A percentile compares a stretch with the other conserved stretches of the same genome.
These are phyloP conservation scores for Alternaria sp. DNA, from an alignment of 2,329 filamentous ascomycete species.

Conservation along the genomic window DNA sequence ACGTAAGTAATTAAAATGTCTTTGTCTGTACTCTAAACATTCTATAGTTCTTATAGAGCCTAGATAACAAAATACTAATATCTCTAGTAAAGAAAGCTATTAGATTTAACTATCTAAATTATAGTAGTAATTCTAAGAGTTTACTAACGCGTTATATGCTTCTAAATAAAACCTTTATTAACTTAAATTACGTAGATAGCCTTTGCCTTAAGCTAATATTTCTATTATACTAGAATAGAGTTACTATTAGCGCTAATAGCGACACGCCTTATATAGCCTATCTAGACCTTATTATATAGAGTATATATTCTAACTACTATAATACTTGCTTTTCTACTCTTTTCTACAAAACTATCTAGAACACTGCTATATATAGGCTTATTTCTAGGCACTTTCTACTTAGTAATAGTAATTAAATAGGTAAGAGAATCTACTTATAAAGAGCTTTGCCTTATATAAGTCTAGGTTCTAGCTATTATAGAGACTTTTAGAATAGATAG, in stretches of 20 bases:
- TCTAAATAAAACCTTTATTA: slow-evolving; percentile 11
- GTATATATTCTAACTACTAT: slow-evolving; percentile 74
- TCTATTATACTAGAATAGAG: slow-evolving; percentile 21
- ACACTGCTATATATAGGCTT: slow-evolving; percentile 69
- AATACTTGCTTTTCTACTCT: slow-evolving; percentile 73
- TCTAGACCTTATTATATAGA: slow-evolving; percentile 76
- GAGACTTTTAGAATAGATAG: slow-evolving; percentile 72
- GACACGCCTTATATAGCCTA: slow-evolving; percentile 76
- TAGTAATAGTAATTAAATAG: slow-evolving; percentile 74
- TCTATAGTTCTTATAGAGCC: slow-evolving; percentile 9
- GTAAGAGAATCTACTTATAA: slow-evolving; percentile 5
- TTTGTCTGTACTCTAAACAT: slow-evolving; percentile 41
- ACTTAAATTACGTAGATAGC: slow-evolving; percentile 11
- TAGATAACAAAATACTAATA: slow-evolving; percentile 10
- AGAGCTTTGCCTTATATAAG: slow-evolving; percentile 3
- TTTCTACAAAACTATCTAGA: slow-evolving; percentile 86
- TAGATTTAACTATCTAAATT: slow-evolving; percentile 20
- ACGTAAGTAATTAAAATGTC: slow-evolving; percentile 72
- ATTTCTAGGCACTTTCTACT: slow-evolving; percentile 74
- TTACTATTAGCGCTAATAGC: slow-evolving; percentile 51
- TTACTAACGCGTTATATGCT: slow-evolving; percentile 11
- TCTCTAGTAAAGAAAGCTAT: slow-evolving; percentile 18
- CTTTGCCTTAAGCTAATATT: slow-evolving; percentile 26
- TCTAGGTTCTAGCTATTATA: slow-evolving; percentile 61
- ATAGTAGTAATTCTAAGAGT: slow-evolving; percentile 7